A percentile compares a stretch with the other conserved stretches of the same genome.
Evolutionary conservation across 805 yeast genomes (phyloP).

Genomic region (Maudiozyma barnettii): DNA sequence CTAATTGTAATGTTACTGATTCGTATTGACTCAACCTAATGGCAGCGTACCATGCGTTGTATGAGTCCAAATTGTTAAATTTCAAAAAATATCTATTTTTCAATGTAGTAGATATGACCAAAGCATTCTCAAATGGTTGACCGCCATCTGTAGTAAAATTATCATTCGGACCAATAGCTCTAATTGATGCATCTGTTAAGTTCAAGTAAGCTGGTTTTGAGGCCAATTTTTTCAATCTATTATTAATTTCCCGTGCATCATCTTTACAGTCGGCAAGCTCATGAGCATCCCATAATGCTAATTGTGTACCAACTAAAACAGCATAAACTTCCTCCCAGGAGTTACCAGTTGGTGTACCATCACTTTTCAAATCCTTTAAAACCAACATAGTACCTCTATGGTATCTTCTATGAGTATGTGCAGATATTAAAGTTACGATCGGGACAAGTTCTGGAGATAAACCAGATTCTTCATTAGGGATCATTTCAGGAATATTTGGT

Average conservation of each 20-base stretch:
- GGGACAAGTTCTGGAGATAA: conserved; percentile 43
- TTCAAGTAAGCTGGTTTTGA: conserved; percentile 80
- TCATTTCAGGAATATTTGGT: conserved; percentile 4
- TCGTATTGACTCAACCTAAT: conserved; percentile 74
- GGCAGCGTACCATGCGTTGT: conserved; percentile 73
- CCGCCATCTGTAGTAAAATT: conserved; percentile 41
- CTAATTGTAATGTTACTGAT: conserved; percentile 76
- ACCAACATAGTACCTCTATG: conserved; percentile 68
- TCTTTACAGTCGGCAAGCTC: conserved; percentile 40
- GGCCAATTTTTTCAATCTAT: conserved; percentile 38
- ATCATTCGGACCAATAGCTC: conserved; percentile 59
- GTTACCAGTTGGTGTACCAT: conserved; percentile 78
- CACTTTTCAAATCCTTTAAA: conserved; percentile 63
- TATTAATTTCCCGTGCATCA: conserved; percentile 26
- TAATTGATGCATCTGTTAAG: conserved; percentile 80
- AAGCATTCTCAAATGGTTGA: conserved; percentile 49
- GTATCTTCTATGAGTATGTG: conserved; percentile 67
- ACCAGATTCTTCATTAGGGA: conserved; percentile 2
- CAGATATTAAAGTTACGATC: conserved; percentile 61
- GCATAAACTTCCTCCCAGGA: conserved; percentile 92
- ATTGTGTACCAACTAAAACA: conserved; percentile 76
- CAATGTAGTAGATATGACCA: conserved; percentile 85
- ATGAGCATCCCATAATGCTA: conserved; percentile 86
- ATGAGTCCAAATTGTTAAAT: conserved; percentile 55
- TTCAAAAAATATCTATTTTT: conserved; percentile 81